phyloP scores from a whole-genome alignment of 305 asterid genomes.

The Withania somnifera region DNA sequence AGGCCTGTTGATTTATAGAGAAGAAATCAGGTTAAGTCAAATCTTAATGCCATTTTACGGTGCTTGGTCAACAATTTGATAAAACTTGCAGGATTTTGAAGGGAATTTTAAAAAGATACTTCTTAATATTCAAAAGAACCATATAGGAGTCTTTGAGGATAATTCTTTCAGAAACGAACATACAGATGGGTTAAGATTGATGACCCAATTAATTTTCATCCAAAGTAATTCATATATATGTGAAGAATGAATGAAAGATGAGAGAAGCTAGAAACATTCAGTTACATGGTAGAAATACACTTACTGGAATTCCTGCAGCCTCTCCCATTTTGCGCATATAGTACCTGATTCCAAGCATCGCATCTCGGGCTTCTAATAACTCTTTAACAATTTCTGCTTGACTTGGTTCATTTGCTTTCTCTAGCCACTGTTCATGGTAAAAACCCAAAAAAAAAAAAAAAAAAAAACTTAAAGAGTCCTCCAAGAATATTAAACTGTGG shows the following conservation, averaged over 20 bases:
- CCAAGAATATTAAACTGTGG: neutral
- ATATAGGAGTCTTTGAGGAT: neutral
- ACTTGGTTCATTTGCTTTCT: conserved; percentile 34
- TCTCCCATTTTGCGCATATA: conserved; percentile 87
- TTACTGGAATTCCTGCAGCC: conserved; percentile 92
- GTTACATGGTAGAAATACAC: conserved; percentile 13
- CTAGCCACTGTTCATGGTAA: conserved; percentile 50
- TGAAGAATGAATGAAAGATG: neutral
- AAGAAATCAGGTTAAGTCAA: neutral
- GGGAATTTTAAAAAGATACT: neutral
- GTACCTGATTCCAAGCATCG: conserved; percentile 72
- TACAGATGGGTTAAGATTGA: neutral
- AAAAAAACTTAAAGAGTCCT: too few species aligned
- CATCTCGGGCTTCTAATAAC: conserved; percentile 77
- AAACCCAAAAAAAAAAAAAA: neutral
- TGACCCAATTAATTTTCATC: neutral
- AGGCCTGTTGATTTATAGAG: neutral
- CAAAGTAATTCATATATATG: neutral
- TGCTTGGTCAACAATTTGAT: neutral
- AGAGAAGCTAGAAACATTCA: neutral
- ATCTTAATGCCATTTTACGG: neutral
- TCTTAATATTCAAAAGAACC: neutral
- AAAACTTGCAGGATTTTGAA: neutral
- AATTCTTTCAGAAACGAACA: neutral
- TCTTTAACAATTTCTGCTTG: conserved; percentile 51